Conservation (phyloP, 179 eudicot genomes). For the Beta corolliflora region DNA sequence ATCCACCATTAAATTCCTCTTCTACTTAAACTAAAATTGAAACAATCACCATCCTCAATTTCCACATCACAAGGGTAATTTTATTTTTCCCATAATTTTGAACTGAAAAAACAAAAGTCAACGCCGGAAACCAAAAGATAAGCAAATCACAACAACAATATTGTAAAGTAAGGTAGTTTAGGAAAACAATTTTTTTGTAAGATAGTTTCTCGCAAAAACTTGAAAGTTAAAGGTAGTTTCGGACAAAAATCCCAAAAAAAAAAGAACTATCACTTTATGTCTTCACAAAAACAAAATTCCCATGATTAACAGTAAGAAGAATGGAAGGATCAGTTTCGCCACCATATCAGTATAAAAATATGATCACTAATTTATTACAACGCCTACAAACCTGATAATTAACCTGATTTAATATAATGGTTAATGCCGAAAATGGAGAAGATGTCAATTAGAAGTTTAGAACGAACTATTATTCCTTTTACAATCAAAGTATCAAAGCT, state of each 20-base stretch:
- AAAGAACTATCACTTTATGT: background rate
- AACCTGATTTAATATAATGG: background rate
- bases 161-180: too few relatives aligned
- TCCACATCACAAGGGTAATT: too few relatives aligned
- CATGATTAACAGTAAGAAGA: background rate
- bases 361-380: background rate
- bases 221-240: too few relatives aligned
- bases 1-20: too few relatives aligned
- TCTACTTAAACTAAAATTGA: too few relatives aligned
- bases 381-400: background rate
- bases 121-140: too few relatives aligned
- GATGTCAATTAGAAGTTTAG: background rate
- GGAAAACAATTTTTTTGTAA: too few relatives aligned
- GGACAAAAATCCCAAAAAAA: background rate
- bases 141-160: too few relatives aligned
- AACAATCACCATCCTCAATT: too few relatives aligned
- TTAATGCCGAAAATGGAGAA: background rate
- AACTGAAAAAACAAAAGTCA: too few relatives aligned
- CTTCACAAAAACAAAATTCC: background rate
- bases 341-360: background rate
- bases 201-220: too few relatives aligned
- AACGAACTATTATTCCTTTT: background rate
- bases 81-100: too few relatives aligned
- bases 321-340: background rate
- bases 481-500: background rate